These are phyloP conservation scores for Neurospora sp. DNA, from an alignment of 495 filamentous ascomycete genomes.

Conservation along the genomic window DNA sequence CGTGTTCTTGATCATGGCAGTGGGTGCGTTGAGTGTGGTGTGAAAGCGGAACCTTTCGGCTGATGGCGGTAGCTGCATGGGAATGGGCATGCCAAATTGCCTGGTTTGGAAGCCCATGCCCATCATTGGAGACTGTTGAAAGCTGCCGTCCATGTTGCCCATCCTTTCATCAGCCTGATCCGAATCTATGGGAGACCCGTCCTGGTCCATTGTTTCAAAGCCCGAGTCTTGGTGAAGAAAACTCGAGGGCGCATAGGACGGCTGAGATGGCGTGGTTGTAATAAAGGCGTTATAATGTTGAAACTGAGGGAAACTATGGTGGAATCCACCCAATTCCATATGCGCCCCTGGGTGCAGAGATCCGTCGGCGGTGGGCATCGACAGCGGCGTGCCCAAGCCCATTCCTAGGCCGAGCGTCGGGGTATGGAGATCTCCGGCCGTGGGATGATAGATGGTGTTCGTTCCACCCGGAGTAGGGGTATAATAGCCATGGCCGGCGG, in stretches of 20 bases:
- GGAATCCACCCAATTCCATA: slow-evolving; percentile 45
- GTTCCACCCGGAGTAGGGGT: slow-evolving; percentile 81
- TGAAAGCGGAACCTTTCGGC: slow-evolving; percentile 77
- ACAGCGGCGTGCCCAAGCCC: slow-evolving; percentile 76
- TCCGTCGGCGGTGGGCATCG: slow-evolving; percentile 58
- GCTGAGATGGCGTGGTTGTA: slow-evolving; percentile 42
- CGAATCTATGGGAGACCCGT: slow-evolving; percentile 51
- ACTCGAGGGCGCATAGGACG: slow-evolving; percentile 66
- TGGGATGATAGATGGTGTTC: slow-evolving; percentile 69
- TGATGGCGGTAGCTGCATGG: slow-evolving; percentile 29
- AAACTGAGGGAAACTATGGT: slow-evolving; percentile 53
- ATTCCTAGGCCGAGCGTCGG: slow-evolving; percentile 51
- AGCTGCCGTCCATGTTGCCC: slow-evolving; percentile 38
- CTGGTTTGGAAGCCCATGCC: slow-evolving; percentile 29
- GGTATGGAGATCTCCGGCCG: slow-evolving; percentile 85
- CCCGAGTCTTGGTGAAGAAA: slow-evolving; percentile 68
- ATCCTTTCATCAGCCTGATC: slow-evolving; percentile 35
- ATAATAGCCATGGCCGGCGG: slow-evolving; percentile 71
- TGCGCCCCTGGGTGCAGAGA: slow-evolving; percentile 44
- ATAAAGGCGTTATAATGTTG: slow-evolving; percentile 66
- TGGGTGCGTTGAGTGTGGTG: slow-evolving; percentile 82
- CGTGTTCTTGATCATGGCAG: slow-evolving; percentile 83
- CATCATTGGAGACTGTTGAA: slow-evolving; percentile 41
- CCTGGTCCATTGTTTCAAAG: slow-evolving; percentile 69
- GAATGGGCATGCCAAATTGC: slow-evolving; percentile 32